These are phyloP conservation scores for Hordeum marinum DNA, from an alignment of 176 grass and related monocot species.

Conservation along the genomic window DNA sequence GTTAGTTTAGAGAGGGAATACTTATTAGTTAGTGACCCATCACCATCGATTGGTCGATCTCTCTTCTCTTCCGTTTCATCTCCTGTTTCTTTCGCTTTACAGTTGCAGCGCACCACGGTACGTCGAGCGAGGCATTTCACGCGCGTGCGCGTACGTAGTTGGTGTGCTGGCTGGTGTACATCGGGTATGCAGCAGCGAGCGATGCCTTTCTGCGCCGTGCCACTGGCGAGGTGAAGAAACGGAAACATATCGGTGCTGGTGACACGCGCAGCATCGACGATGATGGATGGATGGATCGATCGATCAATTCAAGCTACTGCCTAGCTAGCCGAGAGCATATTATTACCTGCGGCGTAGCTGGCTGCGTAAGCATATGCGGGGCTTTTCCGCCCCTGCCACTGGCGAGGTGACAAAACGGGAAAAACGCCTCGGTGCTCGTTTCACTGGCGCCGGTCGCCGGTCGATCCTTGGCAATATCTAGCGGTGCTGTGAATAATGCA, in stretches of 20 bases:
- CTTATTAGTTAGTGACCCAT: neutral
- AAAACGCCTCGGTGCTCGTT: neutral
- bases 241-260: neutral
- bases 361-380: neutral
- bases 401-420: neutral
- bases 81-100: neutral
- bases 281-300: neutral
- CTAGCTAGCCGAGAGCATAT: neutral
- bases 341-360: neutral
- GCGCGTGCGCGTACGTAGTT: no score
- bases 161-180: no score
- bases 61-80: no score
- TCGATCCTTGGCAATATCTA: no score
- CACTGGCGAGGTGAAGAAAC: neutral
- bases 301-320: neutral
- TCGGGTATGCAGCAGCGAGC: no score
- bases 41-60: neutral
- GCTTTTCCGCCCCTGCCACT: neutral
- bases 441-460: neutral
- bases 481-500: conserved; percentile 16
- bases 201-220: neutral
- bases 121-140: neutral
- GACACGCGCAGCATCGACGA: neutral
- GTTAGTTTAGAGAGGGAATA: no score
- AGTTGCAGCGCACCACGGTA: neutral